Evolutionary conservation across 2,329 filamentous ascomycete species (phyloP), one percentile per base, ranked within the genome.

Genomic region (Fusarium humuli): DNA sequence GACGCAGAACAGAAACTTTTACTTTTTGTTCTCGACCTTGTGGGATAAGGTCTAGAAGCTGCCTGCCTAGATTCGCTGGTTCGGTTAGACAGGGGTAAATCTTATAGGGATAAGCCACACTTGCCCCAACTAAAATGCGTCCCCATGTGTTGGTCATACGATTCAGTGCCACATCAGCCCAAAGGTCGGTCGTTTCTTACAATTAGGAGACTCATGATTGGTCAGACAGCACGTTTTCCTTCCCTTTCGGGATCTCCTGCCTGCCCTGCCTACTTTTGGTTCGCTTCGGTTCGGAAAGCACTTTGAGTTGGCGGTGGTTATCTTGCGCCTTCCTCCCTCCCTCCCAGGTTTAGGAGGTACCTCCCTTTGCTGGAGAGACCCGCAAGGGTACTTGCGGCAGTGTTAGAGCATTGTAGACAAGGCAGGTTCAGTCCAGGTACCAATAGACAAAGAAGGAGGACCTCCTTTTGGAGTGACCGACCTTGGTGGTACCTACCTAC

Each of bases 151-250:
- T 67, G 57, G 69, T 74, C 74, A 71, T 76, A 74, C 73, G 73
- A 76, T 74, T 73, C 71, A 75, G 73, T 72, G 69, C 74, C 72
- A 76, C 73, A 76, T 75, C 71, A 63, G 65, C 71, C 59, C 69
- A 76, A 76, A 67, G 29, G 67, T 75, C 71, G 55, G 61, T 58
- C 27, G 73, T 64, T 76, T 76, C 65, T 76, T 57, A 74, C 73
- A 71, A 75, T 61, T 64, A 40, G 18, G 20, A 23, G 8, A 25
- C 22, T 40, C 34, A 6, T 61, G 57, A 73, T 73, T 75, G 73
- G 73, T 5, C 44, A 41, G n/a, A 5, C 6, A 18, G 3, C 13
- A 54, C 37, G 8, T 42, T 44, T 47, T 27, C 30, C 60, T 63
- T 59, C 53, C 53, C 34, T 22, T 70, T 70, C 68, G 68, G 70